Evolutionary conservation across 2,329 filamentous ascomycete species (phyloP).

Genomic region (Claviceps spartinae): DNA sequence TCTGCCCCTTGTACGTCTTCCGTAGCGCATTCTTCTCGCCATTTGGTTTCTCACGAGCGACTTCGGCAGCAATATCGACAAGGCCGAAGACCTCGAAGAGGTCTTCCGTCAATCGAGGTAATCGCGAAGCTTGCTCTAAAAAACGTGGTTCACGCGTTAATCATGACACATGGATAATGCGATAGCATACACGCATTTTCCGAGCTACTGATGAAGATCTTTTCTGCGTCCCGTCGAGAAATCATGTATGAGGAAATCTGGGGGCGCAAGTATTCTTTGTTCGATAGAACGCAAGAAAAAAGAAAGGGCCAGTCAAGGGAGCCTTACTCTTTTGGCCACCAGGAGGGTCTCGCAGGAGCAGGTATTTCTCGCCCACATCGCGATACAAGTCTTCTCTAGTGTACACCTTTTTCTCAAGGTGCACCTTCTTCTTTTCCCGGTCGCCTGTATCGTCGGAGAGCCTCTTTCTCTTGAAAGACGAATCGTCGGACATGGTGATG

Average conservation of each 20-base stretch:
- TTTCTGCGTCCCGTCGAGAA: slow-evolving; percentile 10
- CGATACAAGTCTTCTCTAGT: slow-evolving; percentile 52
- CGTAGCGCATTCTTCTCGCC: slow-evolving; percentile 54
- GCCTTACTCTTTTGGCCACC: slow-evolving; percentile 43
- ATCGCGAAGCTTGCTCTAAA: slow-evolving; percentile 32
- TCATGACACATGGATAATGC: slow-evolving; percentile 9
- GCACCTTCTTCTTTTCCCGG: slow-evolving; percentile 46
- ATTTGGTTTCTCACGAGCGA: slow-evolving; percentile 49
- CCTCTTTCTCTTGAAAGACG: slow-evolving; percentile 49
- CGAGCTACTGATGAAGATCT: neutral
- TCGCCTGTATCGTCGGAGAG: slow-evolving; percentile 41
- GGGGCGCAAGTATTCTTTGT: slow-evolving; percentile 2
- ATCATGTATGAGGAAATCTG: slow-evolving; percentile 3
- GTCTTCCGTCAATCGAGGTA: slow-evolving; percentile 39
- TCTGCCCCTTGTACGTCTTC: slow-evolving; percentile 56
- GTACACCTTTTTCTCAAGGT: slow-evolving; percentile 46
- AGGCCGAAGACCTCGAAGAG: slow-evolving; percentile 46
- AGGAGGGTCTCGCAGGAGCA: slow-evolving; percentile 36
- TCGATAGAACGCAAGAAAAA: slow-evolving; percentile 3
- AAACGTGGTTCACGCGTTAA: slow-evolving; percentile 30
- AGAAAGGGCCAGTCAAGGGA: slow-evolving; percentile 29
- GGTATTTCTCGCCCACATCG: slow-evolving; percentile 54
- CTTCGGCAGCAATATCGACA: slow-evolving; percentile 42
- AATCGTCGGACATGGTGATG: slow-evolving; percentile 36
- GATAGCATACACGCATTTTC: slow-evolving; percentile 11